Base-by-base conservation (phyloP, 306 rosid species). In the Cyamopsis tetragonoloba region DNA sequence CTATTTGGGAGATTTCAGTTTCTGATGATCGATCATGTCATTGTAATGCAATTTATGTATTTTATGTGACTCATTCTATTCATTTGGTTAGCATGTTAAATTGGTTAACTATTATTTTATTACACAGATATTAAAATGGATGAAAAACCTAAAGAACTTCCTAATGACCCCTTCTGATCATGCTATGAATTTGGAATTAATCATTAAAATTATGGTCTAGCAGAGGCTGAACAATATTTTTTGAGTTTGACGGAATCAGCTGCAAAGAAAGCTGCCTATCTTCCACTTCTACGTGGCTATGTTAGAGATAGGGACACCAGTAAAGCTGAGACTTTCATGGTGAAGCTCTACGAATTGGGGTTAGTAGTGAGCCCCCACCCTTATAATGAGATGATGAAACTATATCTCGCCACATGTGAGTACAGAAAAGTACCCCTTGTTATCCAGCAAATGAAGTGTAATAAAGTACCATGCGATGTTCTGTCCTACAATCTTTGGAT, bases 401-500 rank as follows among this genome's bases (percentile, higher is more conserved):
- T 92, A 71, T 92, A 92, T 78, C 11, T 82, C 59, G 83, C 79
- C 38, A 84, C 88, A 20, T 65, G 77, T 72, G 87, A 87, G 75
- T 74, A 64, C 64, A 50, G 54, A 66, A 92, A 87, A 81, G 88
- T 87, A 4, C 87, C 70, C 30, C 89, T 87, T 62, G 96, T 89
- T 39, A 64, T 92, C 24, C 78, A 44, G 37, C 61, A 84, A 48
- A 87, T 92, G 98, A 86, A 81, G 87, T 73, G 54, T 35, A 89
- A 92, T 68, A 83, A 73, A 46, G 39, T 92, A 53, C 85, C 74
- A 0, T 63, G 72, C 41, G 83, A 88, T 72, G 89, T 83, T 76
- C 82, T 89, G 23, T 87, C 98, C 63, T 92, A 92, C 78, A 92
- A 89, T 51, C 86, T 89, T 39, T 92, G 93, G 91, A 84, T 92